These are phyloP conservation scores for Arachis monticola DNA, from an alignment of 331 rosid species.

Conservation along the genomic window DNA sequence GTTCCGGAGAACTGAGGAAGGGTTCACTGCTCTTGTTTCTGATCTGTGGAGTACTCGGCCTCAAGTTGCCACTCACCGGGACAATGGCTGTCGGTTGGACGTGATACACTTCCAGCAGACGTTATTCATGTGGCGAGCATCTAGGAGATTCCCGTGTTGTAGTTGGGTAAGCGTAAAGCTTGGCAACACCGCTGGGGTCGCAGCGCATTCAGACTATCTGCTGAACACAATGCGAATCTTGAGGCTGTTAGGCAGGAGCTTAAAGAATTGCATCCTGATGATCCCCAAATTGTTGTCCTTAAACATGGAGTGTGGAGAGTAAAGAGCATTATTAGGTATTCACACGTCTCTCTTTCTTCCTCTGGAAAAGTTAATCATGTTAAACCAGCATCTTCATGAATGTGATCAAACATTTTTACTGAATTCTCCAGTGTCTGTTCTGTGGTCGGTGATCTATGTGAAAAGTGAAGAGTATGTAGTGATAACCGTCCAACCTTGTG, in stretches of 20 bases:
- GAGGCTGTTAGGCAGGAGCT: constrained; percentile 80
- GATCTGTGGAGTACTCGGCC: constrained; percentile 65
- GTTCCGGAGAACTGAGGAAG: constrained; percentile 67
- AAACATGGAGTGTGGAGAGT: constrained; percentile 97
- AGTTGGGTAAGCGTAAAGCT: constrained; percentile 87
- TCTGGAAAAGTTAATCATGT: neutral
- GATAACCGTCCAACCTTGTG: no score
- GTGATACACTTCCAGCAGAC: constrained; percentile 73
- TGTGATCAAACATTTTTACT: constrained; percentile 3
- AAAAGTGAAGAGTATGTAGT: no score
- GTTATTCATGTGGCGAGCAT: constrained; percentile 75
- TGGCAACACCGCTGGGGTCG: constrained; percentile 78
- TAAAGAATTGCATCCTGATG: constrained; percentile 71
- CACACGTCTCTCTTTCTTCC: neutral
- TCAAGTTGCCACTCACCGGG: constrained; percentile 72
- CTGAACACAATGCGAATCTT: constrained; percentile 87
- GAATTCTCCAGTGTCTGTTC: neutral
- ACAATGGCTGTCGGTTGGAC: constrained; percentile 82
- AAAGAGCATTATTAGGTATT: constrained; percentile 91
- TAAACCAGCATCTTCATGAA: constrained; percentile 15
- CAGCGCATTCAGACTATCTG: constrained; percentile 83
- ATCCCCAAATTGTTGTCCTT: constrained; percentile 80
- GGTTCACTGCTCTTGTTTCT: constrained; percentile 66
- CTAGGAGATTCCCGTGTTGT: constrained; percentile 92
- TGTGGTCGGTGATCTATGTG: constrained; percentile 5